Conservation (phyloP, 148 eudicot genomes). For the Linanthus parryae region DNA sequence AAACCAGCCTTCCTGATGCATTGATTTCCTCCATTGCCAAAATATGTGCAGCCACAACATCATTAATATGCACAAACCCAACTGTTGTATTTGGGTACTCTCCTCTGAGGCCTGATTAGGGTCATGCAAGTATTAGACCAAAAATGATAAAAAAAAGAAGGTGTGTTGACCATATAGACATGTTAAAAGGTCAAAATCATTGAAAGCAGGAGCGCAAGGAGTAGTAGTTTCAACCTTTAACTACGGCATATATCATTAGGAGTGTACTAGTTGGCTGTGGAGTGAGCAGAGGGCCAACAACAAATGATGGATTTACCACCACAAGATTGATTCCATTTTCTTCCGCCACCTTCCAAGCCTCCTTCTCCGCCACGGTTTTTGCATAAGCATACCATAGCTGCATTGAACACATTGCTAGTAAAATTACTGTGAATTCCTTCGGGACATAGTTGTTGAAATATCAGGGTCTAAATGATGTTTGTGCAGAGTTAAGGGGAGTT, state of each 20-base stretch:
- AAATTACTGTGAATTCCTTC: too few species aligned
- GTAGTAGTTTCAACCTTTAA: slow-evolving; percentile 48
- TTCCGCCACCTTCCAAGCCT: slow-evolving; percentile 72
- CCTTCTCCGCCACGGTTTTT: slow-evolving; percentile 78
- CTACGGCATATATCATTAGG: slow-evolving; percentile 40
- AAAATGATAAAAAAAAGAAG: too few species aligned
- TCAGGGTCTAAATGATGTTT: too few species aligned
- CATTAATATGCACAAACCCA: slow-evolving; percentile 88
- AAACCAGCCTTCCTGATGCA: slow-evolving; percentile 74
- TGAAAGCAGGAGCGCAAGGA: too few species aligned
- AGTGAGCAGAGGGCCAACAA: slow-evolving; percentile 74
- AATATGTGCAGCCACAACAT: slow-evolving; percentile 65
- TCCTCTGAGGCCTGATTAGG: slow-evolving; percentile 57
- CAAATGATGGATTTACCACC: slow-evolving; percentile 86
- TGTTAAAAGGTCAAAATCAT: too few species aligned
- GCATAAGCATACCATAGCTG: slow-evolving; percentile 97
- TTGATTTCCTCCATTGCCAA: slow-evolving; percentile 77
- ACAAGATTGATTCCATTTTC: slow-evolving; percentile 73
- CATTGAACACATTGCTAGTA: too few species aligned
- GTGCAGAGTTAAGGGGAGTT: too few species aligned
- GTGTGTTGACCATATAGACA: too few species aligned
- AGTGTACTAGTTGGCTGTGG: slow-evolving; percentile 92
- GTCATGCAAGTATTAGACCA: background rate
- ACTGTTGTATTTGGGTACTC: slow-evolving; percentile 63
- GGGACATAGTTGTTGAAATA: too few species aligned